phyloP scores from a whole-genome alignment of 2,329 filamentous ascomycete genomes.

The Scytalidium sp. region DNA sequence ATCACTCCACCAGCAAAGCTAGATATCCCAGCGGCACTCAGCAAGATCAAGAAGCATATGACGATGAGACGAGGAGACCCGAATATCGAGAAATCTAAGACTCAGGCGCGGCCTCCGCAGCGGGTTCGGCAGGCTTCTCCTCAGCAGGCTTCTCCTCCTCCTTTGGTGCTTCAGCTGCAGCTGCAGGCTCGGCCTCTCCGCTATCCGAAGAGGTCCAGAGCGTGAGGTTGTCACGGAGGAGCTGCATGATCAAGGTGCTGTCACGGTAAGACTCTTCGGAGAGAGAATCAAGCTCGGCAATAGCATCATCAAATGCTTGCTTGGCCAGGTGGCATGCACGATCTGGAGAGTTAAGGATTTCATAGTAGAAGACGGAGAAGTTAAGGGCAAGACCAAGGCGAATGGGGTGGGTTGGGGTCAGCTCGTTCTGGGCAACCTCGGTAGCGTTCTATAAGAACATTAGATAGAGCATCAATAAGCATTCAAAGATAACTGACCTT shows the following conservation, averaged over 20 bases:
- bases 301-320: constrained; percentile 98
- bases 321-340: constrained; percentile 97
- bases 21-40: constrained; percentile 26
- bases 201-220: constrained; percentile 96
- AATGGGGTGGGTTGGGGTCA: constrained; percentile 96
- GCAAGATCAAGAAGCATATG: constrained; percentile 30
- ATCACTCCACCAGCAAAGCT: constrained; percentile 29
- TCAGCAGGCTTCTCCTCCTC: constrained; percentile 54
- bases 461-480: constrained; percentile 5
- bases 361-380: constrained; percentile 99
- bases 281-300: constrained; percentile 93
- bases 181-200: constrained; percentile 65
- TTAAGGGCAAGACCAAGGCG: constrained; percentile 95
- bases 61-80: constrained; percentile 35
- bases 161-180: constrained; percentile 58
- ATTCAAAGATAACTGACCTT: constrained; percentile 62
- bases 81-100: constrained; percentile 45
- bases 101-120: constrained; percentile 40
- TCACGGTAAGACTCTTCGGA: constrained; percentile 98
- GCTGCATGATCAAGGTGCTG: constrained; percentile 99
- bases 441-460: constrained; percentile 71
- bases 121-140: constrained; percentile 33
- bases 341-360: constrained; percentile 97
- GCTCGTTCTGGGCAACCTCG: constrained; percentile 96
- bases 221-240: constrained; percentile 96